Evolutionary conservation across 176 grass and related monocot species (phyloP).

Genomic region (Melocanna baccifera): DNA sequence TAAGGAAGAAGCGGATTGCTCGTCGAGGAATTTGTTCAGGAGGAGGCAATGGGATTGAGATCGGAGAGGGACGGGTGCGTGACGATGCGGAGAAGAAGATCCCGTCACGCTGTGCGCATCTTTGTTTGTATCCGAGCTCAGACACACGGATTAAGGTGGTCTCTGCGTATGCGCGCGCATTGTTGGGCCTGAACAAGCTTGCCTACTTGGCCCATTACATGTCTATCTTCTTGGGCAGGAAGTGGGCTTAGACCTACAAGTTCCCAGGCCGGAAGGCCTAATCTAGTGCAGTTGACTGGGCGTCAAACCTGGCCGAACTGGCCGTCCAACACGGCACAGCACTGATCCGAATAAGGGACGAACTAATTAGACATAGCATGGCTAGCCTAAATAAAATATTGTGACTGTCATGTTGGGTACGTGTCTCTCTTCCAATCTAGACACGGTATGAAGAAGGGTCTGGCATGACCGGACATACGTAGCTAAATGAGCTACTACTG

Average conservation of each 20-base stretch:
- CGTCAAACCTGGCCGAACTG: too few species aligned
- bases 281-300: background rate
- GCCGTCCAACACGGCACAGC: accelerated
- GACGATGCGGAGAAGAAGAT: background rate
- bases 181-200: background rate
- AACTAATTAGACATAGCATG: too few species aligned
- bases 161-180: too few species aligned
- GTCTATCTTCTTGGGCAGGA: too few species aligned
- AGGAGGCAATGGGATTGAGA: background rate
- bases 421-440: too few species aligned
- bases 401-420: too few species aligned
- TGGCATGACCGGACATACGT: too few species aligned
- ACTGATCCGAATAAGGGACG: too few species aligned
- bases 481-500: too few species aligned
- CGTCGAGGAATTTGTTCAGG: constrained; percentile 36
- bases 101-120: background rate
- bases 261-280: background rate
- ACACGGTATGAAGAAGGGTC: too few species aligned
- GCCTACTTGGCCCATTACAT: too few species aligned
- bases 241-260: accelerated
- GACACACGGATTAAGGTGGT: background rate
- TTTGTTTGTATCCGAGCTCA: background rate
- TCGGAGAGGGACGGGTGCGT: background rate
- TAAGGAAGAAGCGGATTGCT: constrained; percentile 1
- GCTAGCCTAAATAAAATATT: too few species aligned